Evolutionary conservation across 768 basidiomycete genomes (phyloP).

Genomic region (Coprinellus aureogranulatus): DNA sequence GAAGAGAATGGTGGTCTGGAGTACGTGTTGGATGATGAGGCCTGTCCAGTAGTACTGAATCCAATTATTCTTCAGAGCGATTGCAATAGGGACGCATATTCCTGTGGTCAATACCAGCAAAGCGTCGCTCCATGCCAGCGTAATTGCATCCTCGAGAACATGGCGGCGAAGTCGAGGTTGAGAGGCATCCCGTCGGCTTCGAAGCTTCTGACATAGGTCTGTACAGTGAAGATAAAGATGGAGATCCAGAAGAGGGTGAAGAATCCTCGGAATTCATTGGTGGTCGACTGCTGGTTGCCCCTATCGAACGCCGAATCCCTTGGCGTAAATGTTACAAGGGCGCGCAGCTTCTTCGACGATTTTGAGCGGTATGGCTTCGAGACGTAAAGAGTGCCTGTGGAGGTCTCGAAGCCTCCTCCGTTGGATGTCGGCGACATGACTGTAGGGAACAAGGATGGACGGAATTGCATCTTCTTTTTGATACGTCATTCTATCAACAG

Average conservation of each 20-base stretch:
- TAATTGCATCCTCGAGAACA: constrained; percentile 87
- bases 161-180: constrained; percentile 74
- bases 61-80: constrained; percentile 73
- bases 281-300: constrained; percentile 64
- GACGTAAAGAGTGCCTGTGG: constrained; percentile 67
- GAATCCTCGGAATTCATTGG: constrained; percentile 93
- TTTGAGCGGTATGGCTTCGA: constrained; percentile 75
- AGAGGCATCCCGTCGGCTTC: constrained; percentile 78
- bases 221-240: constrained; percentile 76
- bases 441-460: background rate
- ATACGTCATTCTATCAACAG: background rate
- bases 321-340: constrained; percentile 82
- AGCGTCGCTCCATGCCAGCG: constrained; percentile 80
- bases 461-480: too few species aligned
- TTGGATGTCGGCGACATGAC: background rate
- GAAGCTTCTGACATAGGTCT: constrained; percentile 74
- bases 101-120: constrained; percentile 75
- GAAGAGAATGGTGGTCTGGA: constrained; percentile 73
- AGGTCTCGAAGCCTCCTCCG: constrained; percentile 42
- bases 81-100: constrained; percentile 81
- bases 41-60: constrained; percentile 80
- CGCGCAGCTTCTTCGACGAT: constrained; percentile 73
- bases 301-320: constrained; percentile 85
- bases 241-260: constrained; percentile 94
- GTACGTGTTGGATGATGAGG: constrained; percentile 71